phyloP scores from a whole-genome alignment of 306 rosid genomes.

The Cicer cuneatum region DNA sequence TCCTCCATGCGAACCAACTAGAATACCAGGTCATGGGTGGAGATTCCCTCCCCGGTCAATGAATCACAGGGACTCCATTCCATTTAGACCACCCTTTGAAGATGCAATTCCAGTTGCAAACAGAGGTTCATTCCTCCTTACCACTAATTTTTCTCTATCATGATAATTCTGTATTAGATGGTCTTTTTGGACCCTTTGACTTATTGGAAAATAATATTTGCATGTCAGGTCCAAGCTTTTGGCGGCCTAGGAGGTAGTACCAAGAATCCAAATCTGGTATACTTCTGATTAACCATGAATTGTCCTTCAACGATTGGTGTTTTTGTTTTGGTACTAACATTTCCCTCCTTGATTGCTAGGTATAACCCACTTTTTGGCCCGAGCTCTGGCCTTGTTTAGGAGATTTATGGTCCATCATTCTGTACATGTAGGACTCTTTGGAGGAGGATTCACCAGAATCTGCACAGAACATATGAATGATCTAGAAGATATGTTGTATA shows the following conservation, averaged over 20 bases:
- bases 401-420: slow-evolving; percentile 46
- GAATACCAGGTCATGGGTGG: slow-evolving; percentile 76
- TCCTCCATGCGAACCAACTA: slow-evolving; percentile 74
- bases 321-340: slow-evolving; percentile 27
- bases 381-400: slow-evolving; percentile 47
- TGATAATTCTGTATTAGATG: slow-evolving; percentile 6
- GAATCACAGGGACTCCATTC: slow-evolving; percentile 67
- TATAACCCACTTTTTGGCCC: slow-evolving; percentile 44
- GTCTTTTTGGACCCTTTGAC: neutral
- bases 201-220: slow-evolving; percentile 32
- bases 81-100: slow-evolving; percentile 80
- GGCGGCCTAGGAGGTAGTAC: slow-evolving; percentile 77
- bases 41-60: slow-evolving; percentile 75
- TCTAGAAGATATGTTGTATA: slow-evolving; percentile 63
- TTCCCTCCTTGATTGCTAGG: slow-evolving; percentile 49
- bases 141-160: neutral
- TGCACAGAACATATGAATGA: slow-evolving; percentile 45
- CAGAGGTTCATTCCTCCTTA: slow-evolving; percentile 59
- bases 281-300: neutral
- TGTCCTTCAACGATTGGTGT: neutral
- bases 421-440: slow-evolving; percentile 47
- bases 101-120: slow-evolving; percentile 73
- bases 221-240: slow-evolving; percentile 78
- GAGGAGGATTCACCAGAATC: slow-evolving; percentile 47
- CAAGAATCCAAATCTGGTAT: slow-evolving; percentile 50